Base-by-base conservation (phyloP, 1,284 basidiomycete species). In the Ganoderma lucidum region DNA sequence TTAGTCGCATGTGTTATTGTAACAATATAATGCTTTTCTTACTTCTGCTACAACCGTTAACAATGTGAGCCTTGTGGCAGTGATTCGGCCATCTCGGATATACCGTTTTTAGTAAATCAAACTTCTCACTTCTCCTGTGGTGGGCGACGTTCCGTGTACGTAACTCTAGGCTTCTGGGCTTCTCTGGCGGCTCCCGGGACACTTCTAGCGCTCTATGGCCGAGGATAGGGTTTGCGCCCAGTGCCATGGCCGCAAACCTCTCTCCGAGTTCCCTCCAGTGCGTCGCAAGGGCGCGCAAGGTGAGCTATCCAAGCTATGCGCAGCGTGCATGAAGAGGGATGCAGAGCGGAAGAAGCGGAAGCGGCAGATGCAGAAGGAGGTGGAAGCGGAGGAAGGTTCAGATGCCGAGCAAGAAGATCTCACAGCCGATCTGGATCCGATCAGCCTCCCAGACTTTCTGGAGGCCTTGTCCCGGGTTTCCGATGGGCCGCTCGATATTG, bases 331-430 rank as follows among this genome's bases (percentile, higher is more conserved):
- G 59, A 41, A 61, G 59, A 28, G 9, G 41, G 59, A 42, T 3
- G 41, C 37, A 39, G 41, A 41, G 4, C 19, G 59, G 19, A 61
- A 42, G 59, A 61, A 42, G 59, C 59, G 39, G 4, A 61, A 61
- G 59, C 59, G 59, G 37, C 19, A 39, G 39, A 61, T 39, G 59
- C 59, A 37, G 37, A 41, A 39, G 39, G 37, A 61, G 23, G 59
- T 17, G 12, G 59, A 42, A 19, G 35, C 19, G 37, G 59, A 61
- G 39, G 59, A 61, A 6, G 59, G 41, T 14, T 39, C 19, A 1
- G 59, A 28, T 10, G 37, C 37, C 6, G 37, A 61, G 37, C 15
- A 61, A 12, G 59, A 39, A 5, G 59, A 61, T 61, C 37, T 44
- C 19, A 44, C 41, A 12, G 39, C 19, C 0, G n/a, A 61, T 61